Percentiles rank a stretch among this genome's conserved stretches.
Evolutionary conservation across 345 rosid genomes (phyloP).

Genomic region (Citrus mangshanensis): DNA sequence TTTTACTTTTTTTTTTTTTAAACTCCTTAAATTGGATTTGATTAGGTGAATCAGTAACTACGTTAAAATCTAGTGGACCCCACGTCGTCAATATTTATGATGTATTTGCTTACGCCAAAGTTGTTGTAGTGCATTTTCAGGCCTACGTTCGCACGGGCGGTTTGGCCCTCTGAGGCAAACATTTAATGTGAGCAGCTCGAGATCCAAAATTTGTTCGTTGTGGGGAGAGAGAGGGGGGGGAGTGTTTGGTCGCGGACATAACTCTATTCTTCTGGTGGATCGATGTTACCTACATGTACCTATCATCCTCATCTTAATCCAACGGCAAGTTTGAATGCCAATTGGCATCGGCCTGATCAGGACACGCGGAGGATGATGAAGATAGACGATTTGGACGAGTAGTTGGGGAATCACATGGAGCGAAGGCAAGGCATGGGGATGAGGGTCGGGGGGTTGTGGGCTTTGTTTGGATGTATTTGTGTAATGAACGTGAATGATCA

Average conservation of each 20-base stretch:
- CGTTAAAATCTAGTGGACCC: background rate
- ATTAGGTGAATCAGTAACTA: background rate
- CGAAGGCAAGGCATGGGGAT: background rate
- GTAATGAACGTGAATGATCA: background rate
- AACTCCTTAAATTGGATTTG: background rate
- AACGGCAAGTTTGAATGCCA: constrained; percentile 1
- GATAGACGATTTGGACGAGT: background rate
- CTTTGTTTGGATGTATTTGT: constrained; percentile 7
- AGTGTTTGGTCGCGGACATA: constrained; percentile 15
- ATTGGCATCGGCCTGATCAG: background rate
- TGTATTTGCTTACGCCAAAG: constrained; percentile 17
- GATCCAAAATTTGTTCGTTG: constrained; percentile 27
- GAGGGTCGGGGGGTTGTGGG: constrained; percentile 6
- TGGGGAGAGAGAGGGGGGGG: accelerated
- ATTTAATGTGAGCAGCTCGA: constrained; percentile 28
- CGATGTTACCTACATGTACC: too few species aligned
- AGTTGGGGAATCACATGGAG: constrained; percentile 17
- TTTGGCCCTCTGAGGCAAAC: background rate
- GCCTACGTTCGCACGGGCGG: constrained; percentile 2
- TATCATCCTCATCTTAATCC: background rate
- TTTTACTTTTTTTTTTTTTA: too few species aligned
- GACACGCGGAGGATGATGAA: background rate
- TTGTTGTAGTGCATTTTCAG: constrained; percentile 9
- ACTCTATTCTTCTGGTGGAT: background rate
- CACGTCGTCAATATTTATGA: background rate